Percentiles rank a stretch among this genome's conserved stretches.
Conservation (phyloP, 2,329 filamentous ascomycete species). For the Xylariaceae sp. region DNA sequence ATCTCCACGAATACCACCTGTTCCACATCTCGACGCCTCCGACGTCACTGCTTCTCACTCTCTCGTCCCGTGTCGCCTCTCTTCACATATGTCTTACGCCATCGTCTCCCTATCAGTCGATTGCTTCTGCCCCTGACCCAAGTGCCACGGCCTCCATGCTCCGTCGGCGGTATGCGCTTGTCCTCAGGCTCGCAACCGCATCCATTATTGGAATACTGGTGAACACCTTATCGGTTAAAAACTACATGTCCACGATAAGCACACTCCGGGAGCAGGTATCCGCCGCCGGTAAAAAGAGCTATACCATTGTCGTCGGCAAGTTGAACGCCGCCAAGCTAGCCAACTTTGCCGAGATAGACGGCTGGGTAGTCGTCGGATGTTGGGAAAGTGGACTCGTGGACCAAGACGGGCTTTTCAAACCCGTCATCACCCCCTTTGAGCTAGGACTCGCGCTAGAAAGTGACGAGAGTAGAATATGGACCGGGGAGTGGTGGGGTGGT, state of each 20-base stretch:
- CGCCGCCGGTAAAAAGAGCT: constrained; percentile 83
- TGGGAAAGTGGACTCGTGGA: constrained; percentile 96
- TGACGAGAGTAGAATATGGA: constrained; percentile 77
- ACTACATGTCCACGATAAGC: constrained; percentile 78
- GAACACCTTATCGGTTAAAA: constrained; percentile 87
- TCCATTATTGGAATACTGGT: constrained; percentile 90
- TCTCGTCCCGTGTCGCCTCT: constrained; percentile 73
- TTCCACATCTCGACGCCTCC: constrained; percentile 83
- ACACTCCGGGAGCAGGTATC: constrained; percentile 68
- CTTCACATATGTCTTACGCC: constrained; percentile 71
- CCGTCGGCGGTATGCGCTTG: constrained; percentile 79
- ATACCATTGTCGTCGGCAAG: constrained; percentile 94
- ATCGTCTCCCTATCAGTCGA: constrained; percentile 41
- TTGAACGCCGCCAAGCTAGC: constrained; percentile 92
- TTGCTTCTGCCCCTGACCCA: constrained; percentile 38
- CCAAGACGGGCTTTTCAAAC: constrained; percentile 80
- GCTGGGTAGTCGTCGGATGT: constrained; percentile 95
- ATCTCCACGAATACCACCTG: constrained; percentile 63
- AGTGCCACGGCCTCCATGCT: constrained; percentile 51
- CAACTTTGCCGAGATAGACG: constrained; percentile 91
- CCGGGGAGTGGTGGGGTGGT: constrained; percentile 80
- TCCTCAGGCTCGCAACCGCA: constrained; percentile 72
- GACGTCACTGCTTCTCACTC: constrained; percentile 75
- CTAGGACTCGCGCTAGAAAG: constrained; percentile 68
- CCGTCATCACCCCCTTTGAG: constrained; percentile 94